Evolutionary conservation across 805 yeast genomes (phyloP), one percentile per base, ranked within the genome.

Genomic region (Lipomyces mesembrius): DNA sequence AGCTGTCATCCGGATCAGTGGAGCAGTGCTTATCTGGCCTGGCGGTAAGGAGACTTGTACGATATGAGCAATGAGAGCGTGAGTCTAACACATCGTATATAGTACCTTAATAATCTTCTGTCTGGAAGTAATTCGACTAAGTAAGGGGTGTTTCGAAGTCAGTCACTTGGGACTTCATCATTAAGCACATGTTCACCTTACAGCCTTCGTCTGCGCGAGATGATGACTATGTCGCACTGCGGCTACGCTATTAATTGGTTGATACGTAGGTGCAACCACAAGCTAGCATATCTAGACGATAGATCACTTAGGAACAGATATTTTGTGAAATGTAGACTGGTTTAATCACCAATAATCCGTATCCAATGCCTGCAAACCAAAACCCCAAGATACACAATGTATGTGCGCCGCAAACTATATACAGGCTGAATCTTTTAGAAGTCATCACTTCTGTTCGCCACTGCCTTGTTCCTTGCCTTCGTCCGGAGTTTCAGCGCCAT

Each of bases 21-120:
- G 64, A 59, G 14, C 66, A 59, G 14, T 57, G 60, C 29, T 12
- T 67, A 14, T 52, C 53, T 2, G 67, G 62, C 9, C 34, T 65
- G 11, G 14, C 2, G 54, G 63, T 49, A 43, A 22, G 59, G 35
- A 2, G 49, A 5, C 49, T 17, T 43, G 2, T 43, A 2, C 14
- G 9, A 17, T 43, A 8, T 43, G 3, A 8, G n/a, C 2, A 17
- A 7, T 43, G 49, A n/a, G 22, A n/a, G 8, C 12, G 12, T 43
- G 8, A 2, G 49, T 43, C 49, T 43, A 43, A 43, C n/a, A 17
- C n/a, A 17, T 17, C 2, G 20, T 43, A 4, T 43, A n/a, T n/a
- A 43, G 49, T 17, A 43, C 49, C 22, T 43, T 17, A 6, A 8
- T n/a, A 43, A 3, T 17, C 22, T 17, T 17, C 22, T 43, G 6